phyloP scores from a whole-genome alignment of 1,284 basidiomycete genomes.

The Cryptococcus neoformans region DNA sequence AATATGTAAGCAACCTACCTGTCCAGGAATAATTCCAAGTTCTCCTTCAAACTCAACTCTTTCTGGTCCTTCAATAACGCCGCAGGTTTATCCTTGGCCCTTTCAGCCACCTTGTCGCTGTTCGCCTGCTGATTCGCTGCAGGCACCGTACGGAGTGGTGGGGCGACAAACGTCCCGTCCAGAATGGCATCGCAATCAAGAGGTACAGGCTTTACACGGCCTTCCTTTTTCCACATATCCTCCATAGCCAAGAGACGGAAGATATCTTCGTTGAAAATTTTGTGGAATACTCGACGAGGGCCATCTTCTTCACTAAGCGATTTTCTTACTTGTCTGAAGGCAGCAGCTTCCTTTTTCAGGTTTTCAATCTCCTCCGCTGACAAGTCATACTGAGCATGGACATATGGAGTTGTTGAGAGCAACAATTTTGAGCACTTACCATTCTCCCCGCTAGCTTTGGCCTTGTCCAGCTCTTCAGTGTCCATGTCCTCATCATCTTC shows the following conservation, averaged over 20 bases:
- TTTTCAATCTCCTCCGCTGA: conserved; percentile 86
- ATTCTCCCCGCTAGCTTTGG: conserved; percentile 65
- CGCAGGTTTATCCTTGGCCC: conserved; percentile 18
- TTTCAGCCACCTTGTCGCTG: conserved; percentile 8
- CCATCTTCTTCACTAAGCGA: conserved; percentile 55
- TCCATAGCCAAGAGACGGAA: conserved; percentile 85
- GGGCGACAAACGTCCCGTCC: conserved; percentile 58
- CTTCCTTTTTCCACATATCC: conserved; percentile 87
- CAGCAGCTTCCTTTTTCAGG: conserved; percentile 81
- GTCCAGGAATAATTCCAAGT: conserved; percentile 72
- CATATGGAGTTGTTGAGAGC: too few relatives aligned
- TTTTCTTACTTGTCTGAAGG: conserved; percentile 75
- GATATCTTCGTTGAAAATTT: conserved; percentile 90
- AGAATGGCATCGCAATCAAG: conserved; percentile 74
- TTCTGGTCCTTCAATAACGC: conserved; percentile 70
- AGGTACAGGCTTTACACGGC: conserved; percentile 76
- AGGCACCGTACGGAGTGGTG: conserved; percentile 35
- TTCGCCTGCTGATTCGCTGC: conserved; percentile 11
- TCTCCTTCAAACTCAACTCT: conserved; percentile 70
- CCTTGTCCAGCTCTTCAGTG: conserved; percentile 51
- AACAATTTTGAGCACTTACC: conserved; percentile 57
- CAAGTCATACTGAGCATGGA: neutral
- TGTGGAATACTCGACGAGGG: conserved; percentile 74
- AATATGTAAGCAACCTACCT: conserved; percentile 55
- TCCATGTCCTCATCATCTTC: conserved; percentile 64